Evolutionary conservation across 495 filamentous ascomycete genomes (phyloP).

Genomic region (Hypomontagnella monticulosa): DNA sequence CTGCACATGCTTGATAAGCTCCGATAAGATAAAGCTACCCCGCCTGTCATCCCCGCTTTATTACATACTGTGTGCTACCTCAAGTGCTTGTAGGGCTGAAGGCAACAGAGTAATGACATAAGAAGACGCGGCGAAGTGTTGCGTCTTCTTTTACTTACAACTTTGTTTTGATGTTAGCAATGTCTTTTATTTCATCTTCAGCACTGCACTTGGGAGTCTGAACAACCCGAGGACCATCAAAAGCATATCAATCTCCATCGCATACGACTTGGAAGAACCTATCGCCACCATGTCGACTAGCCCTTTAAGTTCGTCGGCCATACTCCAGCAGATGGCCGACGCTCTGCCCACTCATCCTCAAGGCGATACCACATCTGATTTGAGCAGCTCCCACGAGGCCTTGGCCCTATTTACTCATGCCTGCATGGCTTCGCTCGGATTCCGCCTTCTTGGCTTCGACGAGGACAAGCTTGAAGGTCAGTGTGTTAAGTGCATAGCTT

Average conservation of each 20-base stretch:
- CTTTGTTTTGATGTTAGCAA: neutral
- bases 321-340: conserved; percentile 65
- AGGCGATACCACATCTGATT: conserved; percentile 62
- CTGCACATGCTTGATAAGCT: conserved; percentile 21
- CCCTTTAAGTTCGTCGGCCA: conserved; percentile 53
- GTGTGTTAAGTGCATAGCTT: conserved; percentile 59
- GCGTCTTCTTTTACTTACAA: too few species aligned
- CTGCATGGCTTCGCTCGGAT: conserved; percentile 81
- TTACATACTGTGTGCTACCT: conserved; percentile 22
- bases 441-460: conserved; percentile 81
- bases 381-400: conserved; percentile 84
- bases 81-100: conserved; percentile 37
- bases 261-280: conserved; percentile 2
- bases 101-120: conserved; percentile 42
- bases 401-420: conserved; percentile 87
- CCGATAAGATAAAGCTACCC: conserved; percentile 52
- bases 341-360: conserved; percentile 63
- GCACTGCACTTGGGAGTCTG: neutral
- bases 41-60: conserved; percentile 29
- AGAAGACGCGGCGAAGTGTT: conserved; percentile 20
- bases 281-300: conserved; percentile 39
- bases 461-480: conserved; percentile 70
- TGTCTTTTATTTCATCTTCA: neutral
- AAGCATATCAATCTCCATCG: neutral
- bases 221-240: conserved; percentile 5